phyloP scores from a whole-genome alignment of 1,284 basidiomycete species.

The Tetrapyrgos nigripes region DNA sequence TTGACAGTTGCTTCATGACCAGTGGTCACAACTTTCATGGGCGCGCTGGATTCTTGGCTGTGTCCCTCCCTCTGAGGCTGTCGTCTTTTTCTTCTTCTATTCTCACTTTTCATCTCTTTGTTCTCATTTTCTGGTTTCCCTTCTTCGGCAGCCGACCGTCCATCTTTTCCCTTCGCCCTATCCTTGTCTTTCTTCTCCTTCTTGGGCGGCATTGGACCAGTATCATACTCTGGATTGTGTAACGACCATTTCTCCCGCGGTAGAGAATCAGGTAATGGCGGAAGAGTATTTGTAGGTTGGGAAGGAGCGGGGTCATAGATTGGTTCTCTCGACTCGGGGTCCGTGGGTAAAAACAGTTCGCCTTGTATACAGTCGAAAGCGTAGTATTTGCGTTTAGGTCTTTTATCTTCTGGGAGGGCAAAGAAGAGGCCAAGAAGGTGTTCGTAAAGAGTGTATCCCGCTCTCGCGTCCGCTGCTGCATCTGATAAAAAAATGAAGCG shows the following conservation, averaged over 20 bases:
- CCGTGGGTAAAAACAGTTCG: slow-evolving; percentile 33
- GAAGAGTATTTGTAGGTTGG: background rate
- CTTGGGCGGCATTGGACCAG: slow-evolving; percentile 48
- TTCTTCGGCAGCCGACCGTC: too few relatives aligned
- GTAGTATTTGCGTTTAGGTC: slow-evolving; percentile 57
- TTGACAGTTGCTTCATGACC: too few relatives aligned
- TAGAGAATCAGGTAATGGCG: background rate
- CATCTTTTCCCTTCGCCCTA: background rate
- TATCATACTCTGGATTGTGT: slow-evolving; percentile 70
- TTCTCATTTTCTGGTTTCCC: background rate
- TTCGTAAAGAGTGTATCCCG: slow-evolving; percentile 58
- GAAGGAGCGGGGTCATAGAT: slow-evolving; percentile 13
- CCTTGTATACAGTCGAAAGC: slow-evolving; percentile 61
- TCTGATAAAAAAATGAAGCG: slow-evolving; percentile 47
- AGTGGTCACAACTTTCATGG: background rate
- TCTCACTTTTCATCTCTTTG: background rate
- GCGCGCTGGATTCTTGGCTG: background rate
- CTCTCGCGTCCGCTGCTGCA: slow-evolving; percentile 75
- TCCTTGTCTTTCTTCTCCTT: slow-evolving; percentile 11
- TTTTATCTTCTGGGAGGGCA: slow-evolving; percentile 18
- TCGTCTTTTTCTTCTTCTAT: background rate
- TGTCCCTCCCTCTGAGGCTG: background rate
- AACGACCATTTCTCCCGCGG: slow-evolving; percentile 51
- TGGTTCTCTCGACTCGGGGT: slow-evolving; percentile 7
- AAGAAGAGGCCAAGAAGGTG: slow-evolving; percentile 37